A percentile compares a stretch with the other conserved stretches of the same genome.
Conservation (phyloP, 306 rosid genomes). For the Malus orientalis region DNA sequence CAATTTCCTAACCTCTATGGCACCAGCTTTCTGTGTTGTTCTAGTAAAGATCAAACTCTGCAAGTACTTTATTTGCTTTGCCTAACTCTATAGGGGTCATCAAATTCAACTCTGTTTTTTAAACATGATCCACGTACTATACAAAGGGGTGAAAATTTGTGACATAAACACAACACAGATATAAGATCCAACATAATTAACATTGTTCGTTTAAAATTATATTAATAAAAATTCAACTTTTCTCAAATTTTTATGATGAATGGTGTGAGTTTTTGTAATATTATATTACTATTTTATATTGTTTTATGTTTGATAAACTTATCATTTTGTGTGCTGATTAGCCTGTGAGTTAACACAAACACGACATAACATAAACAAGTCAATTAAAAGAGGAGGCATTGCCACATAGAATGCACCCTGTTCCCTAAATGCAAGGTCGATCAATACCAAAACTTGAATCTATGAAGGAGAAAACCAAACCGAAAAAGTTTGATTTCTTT, state of each 20-base stretch:
- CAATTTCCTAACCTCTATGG: not conserved
- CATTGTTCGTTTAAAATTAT: too few relatives aligned
- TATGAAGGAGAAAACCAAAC: not conserved
- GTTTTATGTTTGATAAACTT: too few relatives aligned
- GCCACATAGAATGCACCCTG: not conserved
- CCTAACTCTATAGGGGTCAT: not conserved
- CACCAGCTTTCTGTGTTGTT: not conserved
- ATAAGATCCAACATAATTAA: too few relatives aligned
- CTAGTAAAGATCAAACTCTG: not conserved
- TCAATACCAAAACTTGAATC: not conserved
- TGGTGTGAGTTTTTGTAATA: too few relatives aligned
- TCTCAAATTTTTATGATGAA: too few relatives aligned
- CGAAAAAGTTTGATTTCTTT: not conserved
- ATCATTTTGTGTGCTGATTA: too few relatives aligned
- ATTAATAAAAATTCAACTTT: too few relatives aligned
- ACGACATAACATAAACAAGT: too few relatives aligned
- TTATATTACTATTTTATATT: too few relatives aligned
- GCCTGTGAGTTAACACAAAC: too few relatives aligned
- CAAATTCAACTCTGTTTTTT: not conserved
- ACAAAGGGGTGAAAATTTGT: not conserved
- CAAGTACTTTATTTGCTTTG: not conserved
- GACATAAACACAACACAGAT: not conserved
- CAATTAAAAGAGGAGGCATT: too few relatives aligned
- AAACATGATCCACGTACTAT: not conserved
- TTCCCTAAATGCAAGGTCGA: conserved; percentile 1